Conservation (phyloP, 106 monocot genomes). For the Acorus gramineus region DNA sequence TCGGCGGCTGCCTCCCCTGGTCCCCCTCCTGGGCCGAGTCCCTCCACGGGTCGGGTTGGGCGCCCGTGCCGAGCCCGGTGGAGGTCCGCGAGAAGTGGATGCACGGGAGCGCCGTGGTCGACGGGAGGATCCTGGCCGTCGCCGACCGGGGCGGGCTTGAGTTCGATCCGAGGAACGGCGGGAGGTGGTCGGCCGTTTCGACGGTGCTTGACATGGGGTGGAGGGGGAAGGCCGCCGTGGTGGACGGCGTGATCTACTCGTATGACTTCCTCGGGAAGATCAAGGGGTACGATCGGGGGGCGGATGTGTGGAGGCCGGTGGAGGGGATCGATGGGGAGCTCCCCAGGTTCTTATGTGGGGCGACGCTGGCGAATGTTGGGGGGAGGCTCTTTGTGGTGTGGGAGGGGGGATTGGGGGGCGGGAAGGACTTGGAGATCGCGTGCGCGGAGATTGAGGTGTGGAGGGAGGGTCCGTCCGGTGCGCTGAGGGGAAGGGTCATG, state of each 20-base stretch:
- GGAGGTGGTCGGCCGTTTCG: conserved; percentile 43
- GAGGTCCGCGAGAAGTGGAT: conserved; percentile 62
- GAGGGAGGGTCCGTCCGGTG: neutral
- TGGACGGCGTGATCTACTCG: conserved; percentile 55
- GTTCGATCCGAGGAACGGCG: conserved; percentile 29
- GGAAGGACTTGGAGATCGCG: conserved; percentile 28
- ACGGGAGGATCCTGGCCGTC: conserved; percentile 57
- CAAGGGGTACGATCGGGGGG: conserved; percentile 45
- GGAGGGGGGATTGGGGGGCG: conserved; percentile 26
- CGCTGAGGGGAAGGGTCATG: conserved; percentile 27
- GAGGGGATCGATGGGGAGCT: conserved; percentile 48
- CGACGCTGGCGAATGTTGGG: conserved; percentile 39
- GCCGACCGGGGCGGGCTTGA: conserved; percentile 67
- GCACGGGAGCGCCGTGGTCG: conserved; percentile 61
- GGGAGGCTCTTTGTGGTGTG: conserved; percentile 58
- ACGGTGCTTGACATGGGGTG: conserved; percentile 51
- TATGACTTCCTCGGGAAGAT: conserved; percentile 73
- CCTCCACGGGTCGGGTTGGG: conserved; percentile 32
- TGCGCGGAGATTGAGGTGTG: conserved; percentile 45
- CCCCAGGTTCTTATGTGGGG: conserved; percentile 58
- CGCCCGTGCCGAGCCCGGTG: conserved; percentile 36
- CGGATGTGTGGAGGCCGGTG: conserved; percentile 42
- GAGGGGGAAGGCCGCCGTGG: conserved; percentile 62
- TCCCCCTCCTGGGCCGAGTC: conserved; percentile 52
- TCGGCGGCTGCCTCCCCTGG: conserved; percentile 63